These are phyloP conservation scores for Cyberlindnera mycetangii DNA, from an alignment of 805 yeast genomes.

Conservation along the genomic window DNA sequence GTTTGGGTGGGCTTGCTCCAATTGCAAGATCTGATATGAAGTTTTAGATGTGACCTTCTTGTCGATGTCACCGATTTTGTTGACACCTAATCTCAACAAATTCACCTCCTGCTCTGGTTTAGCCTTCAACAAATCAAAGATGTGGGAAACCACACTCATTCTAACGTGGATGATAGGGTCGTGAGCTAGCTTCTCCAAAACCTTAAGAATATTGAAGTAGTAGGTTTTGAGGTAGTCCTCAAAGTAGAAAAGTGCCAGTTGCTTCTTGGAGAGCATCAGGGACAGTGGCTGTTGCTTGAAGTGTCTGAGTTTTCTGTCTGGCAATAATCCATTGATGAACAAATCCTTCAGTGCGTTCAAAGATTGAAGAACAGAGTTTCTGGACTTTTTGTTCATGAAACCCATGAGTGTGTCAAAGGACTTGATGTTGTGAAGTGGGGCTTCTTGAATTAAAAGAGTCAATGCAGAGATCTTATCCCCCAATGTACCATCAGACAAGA, in stretches of 20 bases:
- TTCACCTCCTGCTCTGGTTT: conserved; percentile 98
- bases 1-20: conserved; percentile 92
- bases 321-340: conserved; percentile 75
- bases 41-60: conserved; percentile 88
- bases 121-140: conserved; percentile 73
- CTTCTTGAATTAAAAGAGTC: conserved; percentile 89
- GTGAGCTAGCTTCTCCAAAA: conserved; percentile 77
- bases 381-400: conserved; percentile 85
- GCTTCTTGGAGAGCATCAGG: conserved; percentile 44
- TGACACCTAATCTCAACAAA: conserved; percentile 81
- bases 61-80: conserved; percentile 91
- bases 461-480: conserved; percentile 94
- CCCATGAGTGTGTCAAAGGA: conserved; percentile 75
- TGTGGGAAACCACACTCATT: conserved; percentile 68
- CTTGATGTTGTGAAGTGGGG: conserved; percentile 85
- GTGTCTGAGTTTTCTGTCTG: conserved; percentile 76
- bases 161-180: conserved; percentile 90
- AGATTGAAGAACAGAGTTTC: conserved; percentile 91
- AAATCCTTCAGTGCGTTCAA: conserved; percentile 88
- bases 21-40: conserved; percentile 72
- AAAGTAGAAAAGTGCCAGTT: conserved; percentile 73
- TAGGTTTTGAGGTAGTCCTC: conserved; percentile 84
- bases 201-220: conserved; percentile 72
- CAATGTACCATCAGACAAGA: conserved; percentile 87
- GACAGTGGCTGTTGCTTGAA: conserved; percentile 71